phyloP scores from a whole-genome alignment of 495 filamentous ascomycete species.

The Xylaria scruposa region DNA sequence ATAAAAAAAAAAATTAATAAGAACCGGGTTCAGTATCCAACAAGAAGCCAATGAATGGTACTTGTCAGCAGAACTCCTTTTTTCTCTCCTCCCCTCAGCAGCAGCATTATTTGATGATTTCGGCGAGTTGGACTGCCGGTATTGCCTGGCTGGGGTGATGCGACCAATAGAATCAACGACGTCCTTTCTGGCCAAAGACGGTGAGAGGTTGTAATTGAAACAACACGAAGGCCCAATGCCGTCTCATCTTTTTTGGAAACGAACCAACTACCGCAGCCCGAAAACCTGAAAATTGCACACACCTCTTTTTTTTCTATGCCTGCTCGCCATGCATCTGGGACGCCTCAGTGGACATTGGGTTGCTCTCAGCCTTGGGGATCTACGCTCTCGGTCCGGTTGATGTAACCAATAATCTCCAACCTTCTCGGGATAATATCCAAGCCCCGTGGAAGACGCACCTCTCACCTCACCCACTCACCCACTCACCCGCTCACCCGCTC shows the following conservation, averaged over 20 bases:
- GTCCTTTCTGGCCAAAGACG: not conserved
- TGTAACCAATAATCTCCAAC: conserved; percentile 26
- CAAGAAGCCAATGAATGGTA: not conserved
- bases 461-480: not conserved
- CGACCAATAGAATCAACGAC: conserved; percentile 17
- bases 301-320: conserved; percentile 4
- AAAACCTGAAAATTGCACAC: not conserved
- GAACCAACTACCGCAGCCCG: not conserved
- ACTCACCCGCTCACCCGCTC: not conserved
- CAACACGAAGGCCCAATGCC: not conserved
- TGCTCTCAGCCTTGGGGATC: conserved; percentile 23
- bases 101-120: not conserved
- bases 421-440: conserved; percentile 9
- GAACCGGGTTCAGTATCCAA: not conserved
- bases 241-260: conserved; percentile 10
- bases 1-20: not conserved
- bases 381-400: conserved; percentile 16
- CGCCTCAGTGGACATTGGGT: conserved; percentile 9
- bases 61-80: no score
- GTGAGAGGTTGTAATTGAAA: not conserved
- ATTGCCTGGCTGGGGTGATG: conserved; percentile 8
- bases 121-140: conserved; percentile 4
- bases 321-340: conserved; percentile 8
- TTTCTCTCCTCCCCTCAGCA: not conserved
- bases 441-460: conserved; percentile 1